These are phyloP conservation scores for Melocanna baccifera DNA, from an alignment of 176 grass and related monocot species.

Conservation along the genomic window DNA sequence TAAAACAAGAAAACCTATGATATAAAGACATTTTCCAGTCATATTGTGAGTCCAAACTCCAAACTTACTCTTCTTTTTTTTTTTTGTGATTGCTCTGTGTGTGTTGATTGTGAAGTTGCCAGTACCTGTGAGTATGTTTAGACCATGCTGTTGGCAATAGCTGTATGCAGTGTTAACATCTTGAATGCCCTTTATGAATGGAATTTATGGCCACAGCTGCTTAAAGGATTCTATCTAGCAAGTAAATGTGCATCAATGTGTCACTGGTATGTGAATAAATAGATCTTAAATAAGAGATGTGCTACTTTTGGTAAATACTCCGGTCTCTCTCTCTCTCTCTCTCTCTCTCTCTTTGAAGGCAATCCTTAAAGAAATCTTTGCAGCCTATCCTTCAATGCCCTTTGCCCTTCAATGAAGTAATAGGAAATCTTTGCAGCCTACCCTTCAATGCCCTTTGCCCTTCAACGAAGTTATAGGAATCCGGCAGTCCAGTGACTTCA, in stretches of 20 bases:
- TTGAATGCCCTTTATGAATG: conserved; percentile 49
- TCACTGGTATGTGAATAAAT: conserved; percentile 28
- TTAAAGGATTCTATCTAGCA: conserved; percentile 34
- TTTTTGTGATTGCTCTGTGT: neutral
- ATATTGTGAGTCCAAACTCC: neutral
- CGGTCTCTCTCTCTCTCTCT: neutral
- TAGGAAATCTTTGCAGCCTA: conserved; percentile 33
- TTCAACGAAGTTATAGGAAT: conserved; percentile 30
- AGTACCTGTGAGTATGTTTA: conserved; percentile 34
- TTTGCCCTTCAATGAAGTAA: conserved; percentile 35
- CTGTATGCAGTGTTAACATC: conserved; percentile 42
- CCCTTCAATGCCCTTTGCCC: conserved; percentile 41
- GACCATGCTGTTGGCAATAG: conserved; percentile 37
- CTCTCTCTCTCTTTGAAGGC: neutral
- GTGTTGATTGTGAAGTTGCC: conserved; percentile 8
- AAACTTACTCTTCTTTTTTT: neutral
- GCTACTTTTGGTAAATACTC: conserved; percentile 39
- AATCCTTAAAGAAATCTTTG: neutral
- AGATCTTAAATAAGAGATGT: conserved; percentile 34
- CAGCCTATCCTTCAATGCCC: conserved; percentile 43
- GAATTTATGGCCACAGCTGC: conserved; percentile 47
- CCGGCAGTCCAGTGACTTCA: conserved; percentile 38
- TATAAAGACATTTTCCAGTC: neutral
- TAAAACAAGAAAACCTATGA: conserved; percentile 8
- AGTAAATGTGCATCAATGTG: conserved; percentile 52